Evolutionary conservation across 805 yeast species (phyloP).

Genomic region (Lachancea sp.): DNA sequence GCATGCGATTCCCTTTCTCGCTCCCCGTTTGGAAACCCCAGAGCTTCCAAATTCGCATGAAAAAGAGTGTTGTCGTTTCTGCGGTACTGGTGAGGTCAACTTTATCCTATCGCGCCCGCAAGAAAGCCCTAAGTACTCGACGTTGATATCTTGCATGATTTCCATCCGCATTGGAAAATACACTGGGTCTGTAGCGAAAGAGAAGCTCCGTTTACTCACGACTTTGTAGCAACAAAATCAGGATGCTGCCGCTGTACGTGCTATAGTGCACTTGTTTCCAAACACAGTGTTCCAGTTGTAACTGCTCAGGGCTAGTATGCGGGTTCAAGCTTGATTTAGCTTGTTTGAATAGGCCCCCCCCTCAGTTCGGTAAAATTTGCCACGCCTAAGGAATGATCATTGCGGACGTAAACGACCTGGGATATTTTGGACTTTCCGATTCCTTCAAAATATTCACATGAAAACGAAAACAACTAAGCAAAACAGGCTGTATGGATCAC

Average conservation of each 20-base stretch:
- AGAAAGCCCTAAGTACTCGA: constrained; percentile 1
- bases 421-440: no score
- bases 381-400: neutral
- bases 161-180: neutral
- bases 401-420: no score
- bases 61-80: constrained; percentile 7
- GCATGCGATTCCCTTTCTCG: neutral
- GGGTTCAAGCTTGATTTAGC: neutral
- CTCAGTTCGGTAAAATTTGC: neutral
- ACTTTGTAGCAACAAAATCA: neutral
- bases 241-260: neutral
- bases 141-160: constrained; percentile 1
- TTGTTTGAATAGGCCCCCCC: neutral
- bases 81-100: neutral
- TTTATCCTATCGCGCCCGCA: neutral
- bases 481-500: no score
- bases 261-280: no score
- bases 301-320: no score
- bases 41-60: neutral
- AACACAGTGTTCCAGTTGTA: no score
- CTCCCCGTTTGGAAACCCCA: constrained; percentile 2
- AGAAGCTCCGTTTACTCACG: neutral
- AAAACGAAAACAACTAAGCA: no score
- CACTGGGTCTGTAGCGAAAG: neutral
- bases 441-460: no score